Base-by-base conservation (phyloP, 2,329 filamentous ascomycete genomes). In the Scleromitrula shiraiana region DNA sequence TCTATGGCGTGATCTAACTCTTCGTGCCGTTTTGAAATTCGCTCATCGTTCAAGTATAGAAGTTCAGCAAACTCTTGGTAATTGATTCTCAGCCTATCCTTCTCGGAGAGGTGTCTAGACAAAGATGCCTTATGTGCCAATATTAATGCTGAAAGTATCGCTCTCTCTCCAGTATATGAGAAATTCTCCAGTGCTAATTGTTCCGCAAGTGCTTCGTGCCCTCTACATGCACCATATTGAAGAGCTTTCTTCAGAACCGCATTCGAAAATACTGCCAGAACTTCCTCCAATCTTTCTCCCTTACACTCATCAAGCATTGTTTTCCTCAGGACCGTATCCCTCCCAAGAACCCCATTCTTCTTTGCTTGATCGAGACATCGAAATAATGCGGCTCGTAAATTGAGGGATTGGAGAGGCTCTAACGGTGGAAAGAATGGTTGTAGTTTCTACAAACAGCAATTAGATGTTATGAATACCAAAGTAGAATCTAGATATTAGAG, bases 261-360 rank as follows among this genome's bases (percentile, higher is more conserved):
- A 12, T 85, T 86, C 1, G 91, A 96, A 59, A 98, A 94, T 0
- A 80, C 74, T 3, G 88, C 80, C 23, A 97, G 73, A 1, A 95
- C 70, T 62, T 98, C 93, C 63, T 90, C 89, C 46, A 97, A 78
- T 54, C 88, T 83, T 46, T 95, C 89, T 5, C 91, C 91, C 56
- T 85, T 90, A 68, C 93, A 98, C 59, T 98, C 91, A 63, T 98
- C 93, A 43, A 98, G 72, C 87, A 96, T 95, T 0, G 88, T 95
- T 70, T 95, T 96, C 43, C 93, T 80, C 26, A 97, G 69, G 1
- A 94, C 77, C 0, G 78, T 77, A 61, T 95, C 89, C 41, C 87
- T 76, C 3, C 88, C 87, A 7, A 97, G 72, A 0, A 83, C 72
- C 24, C 89, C 90, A 68, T 80, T 87, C 70, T 94, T 95, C 71